Evolutionary conservation across 805 yeast genomes (phyloP), one percentile per base, ranked within the genome.

Genomic region (Saturnispora sanitii): DNA sequence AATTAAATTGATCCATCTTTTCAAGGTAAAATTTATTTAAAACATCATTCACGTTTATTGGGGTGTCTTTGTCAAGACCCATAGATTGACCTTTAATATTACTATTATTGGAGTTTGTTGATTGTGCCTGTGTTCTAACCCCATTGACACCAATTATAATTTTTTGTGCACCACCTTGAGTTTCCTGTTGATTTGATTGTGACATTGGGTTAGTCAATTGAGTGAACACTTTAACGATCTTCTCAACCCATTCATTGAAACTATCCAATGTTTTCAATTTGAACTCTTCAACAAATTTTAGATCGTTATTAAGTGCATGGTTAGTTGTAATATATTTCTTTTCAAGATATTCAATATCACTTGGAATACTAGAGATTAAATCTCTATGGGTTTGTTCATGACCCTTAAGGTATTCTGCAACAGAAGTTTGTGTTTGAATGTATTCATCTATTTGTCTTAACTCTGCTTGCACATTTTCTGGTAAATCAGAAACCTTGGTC

Each of bases 401-500:
- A 6, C 76, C 70, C 47, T 77, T 73, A 46, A 83, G 62, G 22
- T 75, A 76, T 38, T 81, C 82, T 2, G 87, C 79, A 39, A 81
- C 78, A 37, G 76, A 70, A 33, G 81, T 82, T 60, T 83, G 94
- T 27, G 73, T 73, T 53, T 79, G 82, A 37, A 83, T 79, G 54
- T 79, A 82, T 42, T 73, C 70, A 57, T 83, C 86, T 42, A 83
- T 62, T 47, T 78, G 77, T 56, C 79, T 82, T 28, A 83, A 63
- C 53, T 82, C 85, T 45, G 64, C 71, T 51, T 80, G 82, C 41
- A 78, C 61, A n/a, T 63, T 70, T n/a, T 74, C 79, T 2, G 92
- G 88, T 30, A 83, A 62, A 45, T 82, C 90, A 7, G 77, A 75
- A 8, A 83, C 82, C 37, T 82, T 70, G 1, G 90, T 79, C 77